Conservation (phyloP, 2,329 filamentous ascomycete species). For the Fusarium burgessii region DNA sequence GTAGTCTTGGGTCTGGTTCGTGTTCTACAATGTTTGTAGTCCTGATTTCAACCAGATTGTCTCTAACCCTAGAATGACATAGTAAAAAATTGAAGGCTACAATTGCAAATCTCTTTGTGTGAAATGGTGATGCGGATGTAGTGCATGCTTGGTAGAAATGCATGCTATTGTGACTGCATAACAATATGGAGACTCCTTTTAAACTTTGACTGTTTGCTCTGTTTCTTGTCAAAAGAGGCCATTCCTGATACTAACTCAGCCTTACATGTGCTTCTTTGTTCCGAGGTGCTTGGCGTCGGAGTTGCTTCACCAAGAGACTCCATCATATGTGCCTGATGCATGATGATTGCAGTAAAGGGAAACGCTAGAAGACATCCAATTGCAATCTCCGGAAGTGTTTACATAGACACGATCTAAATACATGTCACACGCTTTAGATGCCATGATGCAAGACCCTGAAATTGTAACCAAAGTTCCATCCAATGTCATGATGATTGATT, state of each 20-base stretch:
- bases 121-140: not conserved
- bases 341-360: not conserved
- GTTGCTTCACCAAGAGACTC: constrained; percentile 23
- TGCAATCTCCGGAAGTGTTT: not conserved
- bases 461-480: constrained; percentile 1
- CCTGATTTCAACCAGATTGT: constrained; percentile 40
- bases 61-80: constrained; percentile 36
- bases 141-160: not conserved
- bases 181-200: not conserved
- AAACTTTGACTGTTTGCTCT: not conserved
- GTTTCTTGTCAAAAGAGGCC: not conserved
- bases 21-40: constrained; percentile 35
- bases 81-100: constrained; percentile 30
- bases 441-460: constrained; percentile 25
- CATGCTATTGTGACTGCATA: not conserved
- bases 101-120: not conserved
- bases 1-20: constrained; percentile 18
- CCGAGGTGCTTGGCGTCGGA: not conserved
- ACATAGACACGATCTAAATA: not conserved
- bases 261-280: constrained; percentile 3
- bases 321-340: not conserved
- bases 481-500: constrained; percentile 31
- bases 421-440: constrained; percentile 7
- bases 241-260: not conserved
- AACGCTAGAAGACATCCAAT: not conserved